phyloP scores from a whole-genome alignment of 108 stramenopile genomes.

The Pseudonitzschia multistriata region DNA sequence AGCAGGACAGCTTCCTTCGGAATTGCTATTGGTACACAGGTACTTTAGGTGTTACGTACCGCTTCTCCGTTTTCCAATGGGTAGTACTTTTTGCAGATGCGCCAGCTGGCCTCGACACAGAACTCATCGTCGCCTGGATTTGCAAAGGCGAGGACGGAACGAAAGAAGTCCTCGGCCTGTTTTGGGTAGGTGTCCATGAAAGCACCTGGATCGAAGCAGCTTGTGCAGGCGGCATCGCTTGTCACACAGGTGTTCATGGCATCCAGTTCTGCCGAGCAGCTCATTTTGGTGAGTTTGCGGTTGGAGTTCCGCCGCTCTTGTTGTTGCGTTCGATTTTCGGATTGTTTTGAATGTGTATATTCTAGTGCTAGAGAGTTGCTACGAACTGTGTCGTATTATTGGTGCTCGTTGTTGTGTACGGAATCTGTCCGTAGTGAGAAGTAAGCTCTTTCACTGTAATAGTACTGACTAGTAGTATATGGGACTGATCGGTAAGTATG shows the following conservation, averaged over 20 bases:
- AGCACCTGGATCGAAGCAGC: neutral
- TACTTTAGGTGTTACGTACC: neutral
- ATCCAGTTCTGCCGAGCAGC: neutral
- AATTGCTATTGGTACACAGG: too few species aligned
- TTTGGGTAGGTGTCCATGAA: neutral
- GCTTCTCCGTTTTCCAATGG: neutral
- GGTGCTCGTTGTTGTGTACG: too few species aligned
- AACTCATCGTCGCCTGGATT: neutral
- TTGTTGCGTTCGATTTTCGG: neutral
- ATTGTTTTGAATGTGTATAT: too few species aligned
- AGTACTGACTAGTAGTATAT: too few species aligned
- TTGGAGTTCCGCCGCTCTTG: too few species aligned
- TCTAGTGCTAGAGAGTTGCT: too few species aligned
- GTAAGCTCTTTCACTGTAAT: too few species aligned
- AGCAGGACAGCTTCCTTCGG: too few species aligned
- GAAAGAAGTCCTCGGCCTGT: slow-evolving; percentile 1
- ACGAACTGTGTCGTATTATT: too few species aligned
- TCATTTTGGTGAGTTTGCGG: neutral
- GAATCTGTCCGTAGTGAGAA: too few species aligned
- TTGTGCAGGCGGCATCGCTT: neutral
- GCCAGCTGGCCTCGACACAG: slow-evolving; percentile 6
- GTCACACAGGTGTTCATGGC: neutral
- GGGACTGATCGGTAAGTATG: too few species aligned
- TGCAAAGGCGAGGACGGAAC: neutral
- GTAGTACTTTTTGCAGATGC: slow-evolving; percentile 1